These are phyloP conservation scores for Aegilops bicornis DNA, from an alignment of 176 grass and related monocot genomes.

Conservation along the genomic window DNA sequence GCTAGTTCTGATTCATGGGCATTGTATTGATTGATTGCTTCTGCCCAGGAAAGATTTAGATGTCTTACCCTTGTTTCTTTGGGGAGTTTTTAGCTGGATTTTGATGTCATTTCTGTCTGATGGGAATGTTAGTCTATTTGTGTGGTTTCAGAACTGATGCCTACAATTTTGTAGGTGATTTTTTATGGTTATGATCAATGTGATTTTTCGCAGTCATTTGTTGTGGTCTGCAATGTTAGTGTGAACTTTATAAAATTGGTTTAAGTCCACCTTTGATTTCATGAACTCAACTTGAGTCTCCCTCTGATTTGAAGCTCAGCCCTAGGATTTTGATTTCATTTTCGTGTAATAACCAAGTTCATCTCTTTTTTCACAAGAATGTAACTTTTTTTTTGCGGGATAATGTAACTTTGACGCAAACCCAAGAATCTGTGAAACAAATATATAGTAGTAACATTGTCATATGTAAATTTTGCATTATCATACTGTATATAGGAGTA, in stretches of 20 bases:
- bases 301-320: background rate
- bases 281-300: background rate
- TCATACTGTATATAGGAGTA: background rate
- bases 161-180: background rate
- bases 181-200: background rate
- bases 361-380: background rate
- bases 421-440: too few species aligned
- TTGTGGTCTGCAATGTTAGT: background rate
- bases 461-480: background rate
- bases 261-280: too few species aligned
- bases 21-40: constrained; percentile 12
- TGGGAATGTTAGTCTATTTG: background rate
- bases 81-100: background rate
- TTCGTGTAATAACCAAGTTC: too few species aligned
- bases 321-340: background rate
- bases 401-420: too few species aligned
- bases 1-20: constrained; percentile 4
- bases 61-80: background rate
- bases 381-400: too few species aligned
- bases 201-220: background rate
- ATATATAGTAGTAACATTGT: too few species aligned
- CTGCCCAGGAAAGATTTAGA: background rate
- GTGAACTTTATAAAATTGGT: too few species aligned
- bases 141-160: background rate
- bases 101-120: constrained; percentile 4